A percentile compares a stretch with the other conserved stretches of the same genome.
Conservation (phyloP, 2,329 filamentous ascomycete species). For the Hypomyces perniciosus region DNA sequence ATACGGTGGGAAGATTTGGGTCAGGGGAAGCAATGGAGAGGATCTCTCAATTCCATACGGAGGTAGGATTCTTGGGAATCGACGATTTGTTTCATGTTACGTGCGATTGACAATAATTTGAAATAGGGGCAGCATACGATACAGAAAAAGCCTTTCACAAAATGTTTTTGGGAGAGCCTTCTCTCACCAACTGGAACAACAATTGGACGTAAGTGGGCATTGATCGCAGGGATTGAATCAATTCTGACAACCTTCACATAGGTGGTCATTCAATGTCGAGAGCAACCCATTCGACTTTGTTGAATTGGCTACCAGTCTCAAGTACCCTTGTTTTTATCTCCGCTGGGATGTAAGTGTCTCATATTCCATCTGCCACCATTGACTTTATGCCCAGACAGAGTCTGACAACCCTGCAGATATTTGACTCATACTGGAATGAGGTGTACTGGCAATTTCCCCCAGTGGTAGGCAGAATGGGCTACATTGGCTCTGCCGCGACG, state of each 20-base stretch:
- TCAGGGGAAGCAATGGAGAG: conserved; percentile 36
- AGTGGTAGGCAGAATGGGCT: conserved; percentile 31
- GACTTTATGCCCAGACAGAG: not conserved
- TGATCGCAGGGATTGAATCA: not conserved
- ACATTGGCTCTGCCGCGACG: conserved; percentile 37
- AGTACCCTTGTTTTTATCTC: conserved; percentile 29
- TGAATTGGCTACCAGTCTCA: conserved; percentile 23
- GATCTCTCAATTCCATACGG: conserved; percentile 37
- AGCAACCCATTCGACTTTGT: conserved; percentile 24
- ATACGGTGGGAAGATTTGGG: conserved; percentile 39
- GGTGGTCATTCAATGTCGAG: conserved; percentile 29
- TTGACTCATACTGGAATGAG: conserved; percentile 33
- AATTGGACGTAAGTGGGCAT: conserved; percentile 20
- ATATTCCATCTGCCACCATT: not conserved
- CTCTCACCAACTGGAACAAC: conserved; percentile 18
- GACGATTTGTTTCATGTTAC: not conserved
- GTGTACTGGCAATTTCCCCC: conserved; percentile 38
- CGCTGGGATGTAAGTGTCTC: conserved; percentile 30
- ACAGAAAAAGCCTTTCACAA: conserved; percentile 33
- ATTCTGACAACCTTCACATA: conserved; percentile 10
- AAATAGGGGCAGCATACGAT: conserved; percentile 30
- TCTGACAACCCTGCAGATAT: conserved; percentile 26
- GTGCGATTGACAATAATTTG: not conserved
- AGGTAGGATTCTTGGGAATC: conserved; percentile 18
- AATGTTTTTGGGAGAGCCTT: conserved; percentile 29